Evolutionary conservation across 352 stramenopile genomes (phyloP).

Genomic region (Phytopythium montanum): DNA sequence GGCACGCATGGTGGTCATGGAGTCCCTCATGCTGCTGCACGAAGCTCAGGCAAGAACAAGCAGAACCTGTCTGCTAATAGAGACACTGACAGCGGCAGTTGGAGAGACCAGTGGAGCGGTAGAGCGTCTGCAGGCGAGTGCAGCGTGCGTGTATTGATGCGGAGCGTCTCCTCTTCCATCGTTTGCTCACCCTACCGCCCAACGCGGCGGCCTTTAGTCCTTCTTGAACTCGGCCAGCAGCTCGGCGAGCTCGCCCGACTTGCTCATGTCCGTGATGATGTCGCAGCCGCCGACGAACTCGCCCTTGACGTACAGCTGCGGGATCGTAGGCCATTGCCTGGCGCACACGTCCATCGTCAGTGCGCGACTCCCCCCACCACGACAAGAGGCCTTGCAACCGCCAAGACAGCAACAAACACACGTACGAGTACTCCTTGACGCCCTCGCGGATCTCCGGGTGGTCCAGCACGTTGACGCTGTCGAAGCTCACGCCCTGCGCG

Average conservation of each 20-base stretch:
- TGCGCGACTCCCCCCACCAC: neutral
- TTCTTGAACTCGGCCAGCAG: slow-evolving; percentile 87
- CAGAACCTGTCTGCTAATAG: neutral
- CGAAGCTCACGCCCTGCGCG: slow-evolving; percentile 92
- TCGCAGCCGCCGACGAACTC: slow-evolving; percentile 99
- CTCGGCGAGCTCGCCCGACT: slow-evolving; percentile 90
- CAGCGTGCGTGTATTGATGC: neutral
- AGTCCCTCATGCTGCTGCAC: neutral
- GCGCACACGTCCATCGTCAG: slow-evolving; percentile 5
- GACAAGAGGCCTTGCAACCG: slow-evolving; percentile 7
- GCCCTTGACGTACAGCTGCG: slow-evolving; percentile 98
- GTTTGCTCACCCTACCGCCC: slow-evolving; percentile 8
- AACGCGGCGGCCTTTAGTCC: slow-evolving; percentile 24
- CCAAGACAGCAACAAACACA: slow-evolving; percentile 12
- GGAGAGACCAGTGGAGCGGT: too few species aligned
- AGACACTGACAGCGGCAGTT: too few species aligned
- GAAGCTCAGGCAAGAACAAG: neutral
- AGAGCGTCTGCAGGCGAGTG: neutral
- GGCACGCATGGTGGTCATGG: neutral
- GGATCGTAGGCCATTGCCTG: slow-evolving; percentile 95
- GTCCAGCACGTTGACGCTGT: slow-evolving; percentile 98
- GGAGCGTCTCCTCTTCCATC: neutral
- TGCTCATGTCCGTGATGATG: slow-evolving; percentile 96
- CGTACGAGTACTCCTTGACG: slow-evolving; percentile 97
- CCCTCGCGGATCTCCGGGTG: slow-evolving; percentile 97